These are phyloP conservation scores for Aspergillus sp. DNA, from an alignment of 2,329 filamentous ascomycete genomes.

Conservation along the genomic window DNA sequence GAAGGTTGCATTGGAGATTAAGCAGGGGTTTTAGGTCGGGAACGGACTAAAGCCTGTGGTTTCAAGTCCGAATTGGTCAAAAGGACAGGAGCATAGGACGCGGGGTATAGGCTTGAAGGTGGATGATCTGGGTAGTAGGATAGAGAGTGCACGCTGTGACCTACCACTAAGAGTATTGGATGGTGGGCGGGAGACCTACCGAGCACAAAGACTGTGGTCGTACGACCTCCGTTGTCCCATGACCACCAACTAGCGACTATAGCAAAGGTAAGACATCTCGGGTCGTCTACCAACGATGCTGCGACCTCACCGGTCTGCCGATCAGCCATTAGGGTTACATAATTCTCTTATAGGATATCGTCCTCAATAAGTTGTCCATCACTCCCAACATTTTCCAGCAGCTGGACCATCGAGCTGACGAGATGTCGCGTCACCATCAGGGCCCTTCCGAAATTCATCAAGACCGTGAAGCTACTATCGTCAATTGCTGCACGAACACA, in stretches of 20 bases:
- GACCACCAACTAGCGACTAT: slow-evolving; percentile 9
- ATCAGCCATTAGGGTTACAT: background rate
- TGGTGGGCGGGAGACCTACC: background rate
- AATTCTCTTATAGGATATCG: slow-evolving; percentile 2
- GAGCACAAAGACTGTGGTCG: background rate
- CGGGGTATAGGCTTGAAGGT: background rate
- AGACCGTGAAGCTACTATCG: slow-evolving; percentile 12
- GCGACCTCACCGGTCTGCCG: slow-evolving; percentile 5
- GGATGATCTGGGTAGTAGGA: background rate
- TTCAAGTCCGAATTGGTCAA: background rate
- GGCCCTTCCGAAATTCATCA: slow-evolving; percentile 12
- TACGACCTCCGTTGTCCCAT: background rate
- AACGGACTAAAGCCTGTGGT: background rate
- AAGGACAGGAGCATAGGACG: background rate
- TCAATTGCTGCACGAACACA: slow-evolving; percentile 16
- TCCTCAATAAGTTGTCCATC: slow-evolving; percentile 4
- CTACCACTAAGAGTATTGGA: background rate
- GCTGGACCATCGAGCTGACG: slow-evolving; percentile 10
- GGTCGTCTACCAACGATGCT: slow-evolving; percentile 4
- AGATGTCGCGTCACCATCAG: slow-evolving; percentile 10
- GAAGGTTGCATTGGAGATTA: no score
- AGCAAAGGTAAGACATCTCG: background rate
- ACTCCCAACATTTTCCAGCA: slow-evolving; percentile 7
- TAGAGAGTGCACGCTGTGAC: no score
- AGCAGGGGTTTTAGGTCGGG: background rate